These are phyloP conservation scores for Umbelopsis sp. DNA, from an alignment of 371 early-diverging fungal species.

Conservation along the genomic window DNA sequence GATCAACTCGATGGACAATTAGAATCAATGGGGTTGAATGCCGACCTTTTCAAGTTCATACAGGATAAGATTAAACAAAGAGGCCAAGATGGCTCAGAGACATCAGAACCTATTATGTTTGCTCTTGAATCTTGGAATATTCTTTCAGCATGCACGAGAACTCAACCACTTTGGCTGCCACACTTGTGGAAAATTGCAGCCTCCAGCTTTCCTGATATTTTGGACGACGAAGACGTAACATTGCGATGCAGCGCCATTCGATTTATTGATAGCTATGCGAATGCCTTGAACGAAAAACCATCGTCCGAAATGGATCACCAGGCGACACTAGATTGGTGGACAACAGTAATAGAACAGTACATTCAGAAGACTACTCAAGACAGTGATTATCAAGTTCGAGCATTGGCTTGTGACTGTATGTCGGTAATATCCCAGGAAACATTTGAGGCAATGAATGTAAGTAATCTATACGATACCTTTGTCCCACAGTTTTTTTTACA, in stretches of 20 bases:
- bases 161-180: slow-evolving; percentile 2
- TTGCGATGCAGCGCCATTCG: not conserved
- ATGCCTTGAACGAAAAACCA: not conserved
- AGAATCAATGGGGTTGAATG: not conserved
- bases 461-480: not conserved
- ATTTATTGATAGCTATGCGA: not conserved
- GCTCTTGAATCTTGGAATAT: slow-evolving; percentile 10
- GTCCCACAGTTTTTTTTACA: too few relatives aligned
- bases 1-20: not conserved
- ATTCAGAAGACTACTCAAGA: slow-evolving; percentile 52
- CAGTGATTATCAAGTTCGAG: slow-evolving; percentile 48
- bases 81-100: not conserved
- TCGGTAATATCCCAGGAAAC: slow-evolving; percentile 52
- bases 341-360: slow-evolving; percentile 44
- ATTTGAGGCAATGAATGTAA: slow-evolving; percentile 52
- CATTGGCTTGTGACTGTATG: slow-evolving; percentile 66
- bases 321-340: slow-evolving; percentile 52
- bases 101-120: not conserved
- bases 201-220: slow-evolving; percentile 1
- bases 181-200: not conserved
- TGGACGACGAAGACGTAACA: not conserved
- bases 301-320: not conserved
- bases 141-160: slow-evolving; percentile 3
- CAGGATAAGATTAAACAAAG: not conserved
- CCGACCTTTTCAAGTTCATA: not conserved